Evolutionary conservation across 1,139 yeast species (phyloP), one percentile per base, ranked within the genome.

Genomic region (Yamadazyma mexicana): DNA sequence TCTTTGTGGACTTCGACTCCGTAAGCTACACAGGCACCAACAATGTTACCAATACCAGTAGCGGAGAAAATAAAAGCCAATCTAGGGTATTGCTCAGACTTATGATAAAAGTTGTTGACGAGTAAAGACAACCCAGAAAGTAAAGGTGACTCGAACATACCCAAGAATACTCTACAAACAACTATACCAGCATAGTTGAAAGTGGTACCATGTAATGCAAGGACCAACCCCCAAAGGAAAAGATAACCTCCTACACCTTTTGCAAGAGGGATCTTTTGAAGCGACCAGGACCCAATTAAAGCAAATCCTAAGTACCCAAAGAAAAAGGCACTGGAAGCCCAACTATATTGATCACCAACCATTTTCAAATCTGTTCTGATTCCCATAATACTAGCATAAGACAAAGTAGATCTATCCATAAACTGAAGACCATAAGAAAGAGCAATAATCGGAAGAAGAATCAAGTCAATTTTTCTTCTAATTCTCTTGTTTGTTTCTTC

Each of bases 311-410:
- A 54, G 42, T 73, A 75, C 7, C 81, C 81, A 28, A 77, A 52
- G 51, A 77, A 78, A 45, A 77, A 77, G 1, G 79, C 65, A n/a
- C 77, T 62, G 28, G 79, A 81, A 11, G 66, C 67, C 81, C 83
- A 79, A 5, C 78, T 62, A 51, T 78, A 79, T 59, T 63, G 65
- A 35, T 65, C 56, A 24, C 81, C 79, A 5, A 71, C 35, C 30
- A 33, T 25, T 10, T 14, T 17, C 14, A 47, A 51, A 41, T 70
- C 77, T 2, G 51, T 53, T 45, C 73, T 58, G 27, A 81, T 63
- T 2, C 86, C 87, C 65, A 81, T 66, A 36, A 82, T 71, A 1
- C 86, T 72, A 3, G 86, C 85, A 40, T 72, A 74, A 12, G 80
- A 64, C 30, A 67, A 75, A n/a, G 85, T 62, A 10, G 68, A 59